phyloP scores from a whole-genome alignment of 2,329 filamentous ascomycete genomes.

The Claviceps purpurea region DNA sequence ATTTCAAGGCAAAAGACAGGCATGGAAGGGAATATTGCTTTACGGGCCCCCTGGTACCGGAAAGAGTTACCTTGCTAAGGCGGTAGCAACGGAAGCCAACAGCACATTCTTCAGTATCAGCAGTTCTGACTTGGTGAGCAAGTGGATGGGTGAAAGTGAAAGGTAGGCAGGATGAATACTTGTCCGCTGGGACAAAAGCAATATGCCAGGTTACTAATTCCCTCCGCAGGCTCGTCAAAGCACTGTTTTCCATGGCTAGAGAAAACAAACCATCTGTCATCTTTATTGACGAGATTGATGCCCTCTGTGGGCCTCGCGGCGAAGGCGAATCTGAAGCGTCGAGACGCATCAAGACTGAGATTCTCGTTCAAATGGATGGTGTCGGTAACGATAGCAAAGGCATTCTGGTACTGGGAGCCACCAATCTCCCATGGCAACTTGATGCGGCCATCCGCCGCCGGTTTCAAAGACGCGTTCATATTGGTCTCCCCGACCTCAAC shows the following conservation, averaged over 20 bases:
- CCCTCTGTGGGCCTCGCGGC: conserved; percentile 78
- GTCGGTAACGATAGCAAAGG: conserved; percentile 92
- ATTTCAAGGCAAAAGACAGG: conserved; percentile 90
- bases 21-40: conserved; percentile 94
- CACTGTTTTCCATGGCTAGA: conserved; percentile 92
- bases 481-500: conserved; percentile 75
- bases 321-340: conserved; percentile 98
- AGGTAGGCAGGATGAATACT: conserved; percentile 38
- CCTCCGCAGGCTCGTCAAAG: conserved; percentile 66
- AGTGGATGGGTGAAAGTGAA: conserved; percentile 99
- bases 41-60: conserved; percentile 95
- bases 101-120: conserved; percentile 98
- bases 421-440: conserved; percentile 97
- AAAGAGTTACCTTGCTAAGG: conserved; percentile 95
- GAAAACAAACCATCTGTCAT: conserved; percentile 98
- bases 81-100: conserved; percentile 94
- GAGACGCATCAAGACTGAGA: conserved; percentile 93
- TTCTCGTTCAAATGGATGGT: conserved; percentile 98
- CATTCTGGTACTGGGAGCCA: conserved; percentile 87
- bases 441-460: conserved; percentile 90
- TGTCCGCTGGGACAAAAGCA: not conserved
- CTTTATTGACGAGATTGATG: conserved; percentile 97
- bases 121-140: conserved; percentile 92
- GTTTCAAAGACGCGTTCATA: conserved; percentile 93
- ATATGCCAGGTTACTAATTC: conserved; percentile 10